phyloP scores from a whole-genome alignment of 306 rosid species.

The Carpinus fangiana region DNA sequence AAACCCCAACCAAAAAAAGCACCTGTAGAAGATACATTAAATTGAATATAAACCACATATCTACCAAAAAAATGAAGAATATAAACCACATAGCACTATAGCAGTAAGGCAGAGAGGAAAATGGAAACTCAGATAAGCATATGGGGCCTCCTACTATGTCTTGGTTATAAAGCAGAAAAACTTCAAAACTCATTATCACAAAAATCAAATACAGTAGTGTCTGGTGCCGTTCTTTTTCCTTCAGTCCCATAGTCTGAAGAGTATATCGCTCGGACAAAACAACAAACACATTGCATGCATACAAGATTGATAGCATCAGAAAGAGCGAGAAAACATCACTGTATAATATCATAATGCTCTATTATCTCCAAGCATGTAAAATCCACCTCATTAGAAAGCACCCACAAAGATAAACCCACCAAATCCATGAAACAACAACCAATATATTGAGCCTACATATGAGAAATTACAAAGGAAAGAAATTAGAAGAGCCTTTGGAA shows the following conservation, averaged over 20 bases:
- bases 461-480: too few species aligned
- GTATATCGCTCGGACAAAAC: constrained; percentile 21
- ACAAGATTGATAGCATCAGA: constrained; percentile 11
- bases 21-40: background rate
- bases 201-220: constrained; percentile 2
- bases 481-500: too few species aligned
- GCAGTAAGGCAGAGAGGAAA: constrained; percentile 2
- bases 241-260: background rate
- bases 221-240: constrained; percentile 9
- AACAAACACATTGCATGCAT: constrained; percentile 36
- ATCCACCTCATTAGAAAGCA: constrained; percentile 25
- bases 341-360: constrained; percentile 8
- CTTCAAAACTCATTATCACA: constrained; percentile 15
- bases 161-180: constrained; percentile 13
- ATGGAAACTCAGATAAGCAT: constrained; percentile 3
- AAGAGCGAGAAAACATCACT: constrained; percentile 19
- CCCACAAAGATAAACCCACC: constrained; percentile 7
- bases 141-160: constrained; percentile 26
- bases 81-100: constrained; percentile 11
- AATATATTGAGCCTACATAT: too few species aligned
- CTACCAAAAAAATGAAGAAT: too few species aligned
- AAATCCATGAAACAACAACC: constrained; percentile 29
- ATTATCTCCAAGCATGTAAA: constrained; percentile 8
- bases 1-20: too few species aligned
- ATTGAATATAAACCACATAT: too few species aligned